phyloP scores from a whole-genome alignment of 176 grass and related monocot genomes.

The Oryza officinalis region DNA sequence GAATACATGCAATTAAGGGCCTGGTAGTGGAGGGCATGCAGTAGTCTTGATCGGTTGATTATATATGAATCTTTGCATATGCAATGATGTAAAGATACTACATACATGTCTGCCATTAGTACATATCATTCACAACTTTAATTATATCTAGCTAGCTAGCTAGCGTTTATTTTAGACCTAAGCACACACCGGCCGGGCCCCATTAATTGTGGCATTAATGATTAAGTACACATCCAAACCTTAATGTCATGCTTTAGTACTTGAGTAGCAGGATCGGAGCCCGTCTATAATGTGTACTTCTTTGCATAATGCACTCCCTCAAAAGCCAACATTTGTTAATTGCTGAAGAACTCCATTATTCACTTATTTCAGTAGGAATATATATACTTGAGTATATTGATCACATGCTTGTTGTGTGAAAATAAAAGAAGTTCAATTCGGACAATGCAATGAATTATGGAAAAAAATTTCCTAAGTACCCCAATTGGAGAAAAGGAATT shows the following conservation, averaged over 20 bases:
- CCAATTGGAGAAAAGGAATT: too few species aligned
- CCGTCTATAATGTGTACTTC: not conserved
- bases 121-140: not conserved
- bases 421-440: too few species aligned
- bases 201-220: not conserved
- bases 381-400: too few species aligned
- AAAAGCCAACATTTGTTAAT: not conserved
- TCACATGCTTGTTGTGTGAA: too few species aligned
- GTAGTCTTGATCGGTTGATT: not conserved
- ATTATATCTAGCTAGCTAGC: not conserved
- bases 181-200: not conserved
- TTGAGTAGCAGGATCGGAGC: not conserved
- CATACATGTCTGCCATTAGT: not conserved
- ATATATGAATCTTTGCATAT: not conserved
- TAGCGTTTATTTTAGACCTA: not conserved
- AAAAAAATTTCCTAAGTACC: too few species aligned
- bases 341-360: not conserved
- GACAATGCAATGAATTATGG: too few species aligned
- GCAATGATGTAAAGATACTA: not conserved
- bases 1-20: too few species aligned
- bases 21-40: not conserved
- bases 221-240: not conserved
- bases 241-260: not conserved
- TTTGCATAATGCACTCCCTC: not conserved
- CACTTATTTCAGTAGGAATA: not conserved